Evolutionary conservation across 306 rosid genomes (phyloP).

Genomic region (Canavalia ensiformis): DNA sequence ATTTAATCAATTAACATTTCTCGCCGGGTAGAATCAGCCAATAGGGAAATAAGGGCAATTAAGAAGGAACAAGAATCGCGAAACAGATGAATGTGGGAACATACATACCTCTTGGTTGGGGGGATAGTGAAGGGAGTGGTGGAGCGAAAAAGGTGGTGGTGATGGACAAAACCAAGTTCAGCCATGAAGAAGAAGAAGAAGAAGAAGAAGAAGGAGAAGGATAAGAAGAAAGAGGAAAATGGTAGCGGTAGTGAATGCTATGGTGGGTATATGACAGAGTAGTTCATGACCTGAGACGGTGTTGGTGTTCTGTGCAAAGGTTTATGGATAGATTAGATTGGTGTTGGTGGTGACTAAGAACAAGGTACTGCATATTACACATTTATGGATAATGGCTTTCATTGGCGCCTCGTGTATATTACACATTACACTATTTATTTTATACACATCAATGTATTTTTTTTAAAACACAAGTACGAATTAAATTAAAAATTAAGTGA

Average conservation of each 20-base stretch:
- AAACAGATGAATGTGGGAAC: not conserved
- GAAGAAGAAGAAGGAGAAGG: too few species aligned
- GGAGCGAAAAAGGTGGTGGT: conserved; percentile 29
- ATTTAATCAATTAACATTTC: not conserved
- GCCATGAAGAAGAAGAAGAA: not conserved
- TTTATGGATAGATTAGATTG: not conserved
- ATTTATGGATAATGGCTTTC: too few species aligned
- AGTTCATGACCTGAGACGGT: not conserved
- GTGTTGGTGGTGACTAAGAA: not conserved
- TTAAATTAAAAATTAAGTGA: too few species aligned
- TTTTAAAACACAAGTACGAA: too few species aligned
- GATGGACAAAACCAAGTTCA: conserved; percentile 2
- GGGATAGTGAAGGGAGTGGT: conserved; percentile 5
- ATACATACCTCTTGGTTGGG: conserved; percentile 25
- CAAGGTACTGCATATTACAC: too few species aligned
- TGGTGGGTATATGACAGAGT: conserved; percentile 14
- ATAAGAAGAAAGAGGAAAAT: not conserved
- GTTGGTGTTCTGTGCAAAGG: not conserved
- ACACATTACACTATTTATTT: too few species aligned
- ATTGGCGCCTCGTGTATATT: too few species aligned
- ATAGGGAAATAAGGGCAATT: conserved; percentile 38
- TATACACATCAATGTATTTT: too few species aligned
- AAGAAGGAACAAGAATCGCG: not conserved
- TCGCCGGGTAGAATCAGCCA: not conserved
- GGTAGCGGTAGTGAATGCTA: not conserved